Base-by-base conservation (phyloP, 2,329 filamentous ascomycete species). In the Diaporthe vaccinii region DNA sequence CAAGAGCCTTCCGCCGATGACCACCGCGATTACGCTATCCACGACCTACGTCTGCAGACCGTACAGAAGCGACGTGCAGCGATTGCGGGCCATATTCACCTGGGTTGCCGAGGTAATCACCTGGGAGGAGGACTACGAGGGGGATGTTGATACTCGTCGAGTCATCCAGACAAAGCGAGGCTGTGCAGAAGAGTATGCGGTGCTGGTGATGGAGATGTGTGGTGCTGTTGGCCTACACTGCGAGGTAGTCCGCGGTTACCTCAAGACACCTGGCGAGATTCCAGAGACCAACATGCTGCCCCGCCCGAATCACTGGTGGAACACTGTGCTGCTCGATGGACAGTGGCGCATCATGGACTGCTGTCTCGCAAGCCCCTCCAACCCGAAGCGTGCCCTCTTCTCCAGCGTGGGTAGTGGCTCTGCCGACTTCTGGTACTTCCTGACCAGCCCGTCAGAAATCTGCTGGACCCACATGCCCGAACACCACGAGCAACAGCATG, bases 281-380 rank as follows among this genome's bases (percentile, higher is more conserved):
- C 87, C 93, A 1, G 96, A 98, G 79, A 87, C 95, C 58, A 94
- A 94, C 77, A 93, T 93, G 75, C 91, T 96, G 83, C 94, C 95
- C n/a, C 91, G 93, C 41, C 90, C 96, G 0, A 99, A 99, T 81
- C 97, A 99, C 84, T 98, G 94, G 92, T 99, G 97, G 97, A 99
- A 99, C 79, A 93, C 95, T 0, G 95, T 98, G 25, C 86, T 98
- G 49, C 92, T 98, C 12, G 97, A 99, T 83, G 93, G 94, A 31
- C 95, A 98, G 84, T 99, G 97, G 97, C 93, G 97, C 69, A 94
- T 98, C 78, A 95, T 99, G 86, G 97, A 99, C 83, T 97, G 95
- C 82, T 97, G 95, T 49, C 88, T 99, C 65, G 95, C 97, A 5
- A 96, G 93, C 77, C 96, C 96, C 17, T 98, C 96, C 0, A 95